These are phyloP conservation scores for Suhomyces pyralidae DNA, from an alignment of 805 yeast species.

Conservation along the genomic window DNA sequence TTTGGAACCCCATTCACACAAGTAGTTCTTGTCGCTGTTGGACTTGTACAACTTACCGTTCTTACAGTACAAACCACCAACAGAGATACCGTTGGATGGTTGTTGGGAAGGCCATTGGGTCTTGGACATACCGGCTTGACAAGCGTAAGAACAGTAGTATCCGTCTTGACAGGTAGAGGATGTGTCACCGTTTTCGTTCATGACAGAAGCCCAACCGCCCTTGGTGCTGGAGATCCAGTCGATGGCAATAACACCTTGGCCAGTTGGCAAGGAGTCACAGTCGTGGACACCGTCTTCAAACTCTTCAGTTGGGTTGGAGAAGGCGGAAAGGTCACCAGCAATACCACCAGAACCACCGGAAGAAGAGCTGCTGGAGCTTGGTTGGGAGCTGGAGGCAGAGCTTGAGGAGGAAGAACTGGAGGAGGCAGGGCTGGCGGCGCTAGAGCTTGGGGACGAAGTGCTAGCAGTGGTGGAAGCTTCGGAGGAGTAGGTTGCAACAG, in stretches of 20 bases:
- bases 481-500: constrained; percentile 2
- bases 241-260: constrained; percentile 65
- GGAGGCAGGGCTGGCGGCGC: constrained; percentile 3
- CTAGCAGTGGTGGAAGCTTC: constrained; percentile 3
- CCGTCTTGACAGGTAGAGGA: constrained; percentile 56
- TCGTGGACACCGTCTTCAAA: constrained; percentile 69
- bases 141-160: constrained; percentile 72
- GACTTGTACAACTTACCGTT: constrained; percentile 62
- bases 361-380: constrained; percentile 24
- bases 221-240: constrained; percentile 41
- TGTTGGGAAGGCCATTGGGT: constrained; percentile 74
- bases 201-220: constrained; percentile 45
- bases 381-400: constrained; percentile 1
- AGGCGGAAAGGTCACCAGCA: constrained; percentile 53
- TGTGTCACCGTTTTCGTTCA: constrained; percentile 49
- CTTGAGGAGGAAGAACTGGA: not conserved
- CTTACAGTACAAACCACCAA: constrained; percentile 68
- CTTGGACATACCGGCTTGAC: constrained; percentile 78
- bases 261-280: constrained; percentile 72
- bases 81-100: constrained; percentile 65
- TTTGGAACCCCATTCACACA: constrained; percentile 65
- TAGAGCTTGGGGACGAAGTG: not conserved
- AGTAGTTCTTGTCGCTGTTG: constrained; percentile 46
- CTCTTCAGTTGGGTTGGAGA: constrained; percentile 45
- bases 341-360: constrained; percentile 29